Percentiles rank a stretch among this genome's conserved stretches.
Evolutionary conservation across 306 rosid genomes (phyloP).

Genomic region (Cucurbita ficifolia): DNA sequence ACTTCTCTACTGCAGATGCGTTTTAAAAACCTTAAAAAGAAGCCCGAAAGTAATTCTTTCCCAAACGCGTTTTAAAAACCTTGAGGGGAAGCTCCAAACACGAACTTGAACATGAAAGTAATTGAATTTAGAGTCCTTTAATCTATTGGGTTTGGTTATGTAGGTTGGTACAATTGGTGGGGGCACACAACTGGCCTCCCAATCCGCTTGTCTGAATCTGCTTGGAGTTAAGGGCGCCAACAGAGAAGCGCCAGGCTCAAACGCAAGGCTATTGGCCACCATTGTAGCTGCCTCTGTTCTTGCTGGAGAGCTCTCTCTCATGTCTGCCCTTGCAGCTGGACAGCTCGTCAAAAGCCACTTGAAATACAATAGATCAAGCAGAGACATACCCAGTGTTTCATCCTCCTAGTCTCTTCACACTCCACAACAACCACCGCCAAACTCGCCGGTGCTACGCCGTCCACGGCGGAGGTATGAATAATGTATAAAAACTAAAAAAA

Average conservation of each 20-base stretch:
- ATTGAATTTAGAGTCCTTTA: neutral
- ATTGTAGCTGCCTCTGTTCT: conserved; percentile 82
- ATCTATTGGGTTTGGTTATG: neutral
- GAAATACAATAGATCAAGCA: conserved; percentile 85
- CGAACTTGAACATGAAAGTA: too few relatives aligned
- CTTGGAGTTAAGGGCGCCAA: conserved; percentile 87
- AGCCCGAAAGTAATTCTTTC: too few relatives aligned
- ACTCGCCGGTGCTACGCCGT: neutral
- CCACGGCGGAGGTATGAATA: neutral
- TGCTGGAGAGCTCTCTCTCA: conserved; percentile 81
- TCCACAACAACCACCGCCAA: neutral
- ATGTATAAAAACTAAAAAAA: neutral
- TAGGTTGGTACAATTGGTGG: conserved; percentile 98
- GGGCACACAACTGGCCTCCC: conserved; percentile 92
- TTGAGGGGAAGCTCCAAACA: too few relatives aligned
- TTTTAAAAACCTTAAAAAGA: too few relatives aligned
- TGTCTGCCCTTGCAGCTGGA: conserved; percentile 90
- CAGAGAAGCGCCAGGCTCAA: conserved; percentile 61
- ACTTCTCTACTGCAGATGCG: too few relatives aligned
- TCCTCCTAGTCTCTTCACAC: conserved; percentile 1
- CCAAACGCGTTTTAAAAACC: too few relatives aligned
- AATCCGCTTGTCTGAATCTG: conserved; percentile 76
- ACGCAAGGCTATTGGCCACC: conserved; percentile 54
- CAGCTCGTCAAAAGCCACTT: conserved; percentile 85
- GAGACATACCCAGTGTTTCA: conserved; percentile 32